These are phyloP conservation scores for Clonostachys byssicola DNA, from an alignment of 2,329 filamentous ascomycete genomes.

Conservation along the genomic window DNA sequence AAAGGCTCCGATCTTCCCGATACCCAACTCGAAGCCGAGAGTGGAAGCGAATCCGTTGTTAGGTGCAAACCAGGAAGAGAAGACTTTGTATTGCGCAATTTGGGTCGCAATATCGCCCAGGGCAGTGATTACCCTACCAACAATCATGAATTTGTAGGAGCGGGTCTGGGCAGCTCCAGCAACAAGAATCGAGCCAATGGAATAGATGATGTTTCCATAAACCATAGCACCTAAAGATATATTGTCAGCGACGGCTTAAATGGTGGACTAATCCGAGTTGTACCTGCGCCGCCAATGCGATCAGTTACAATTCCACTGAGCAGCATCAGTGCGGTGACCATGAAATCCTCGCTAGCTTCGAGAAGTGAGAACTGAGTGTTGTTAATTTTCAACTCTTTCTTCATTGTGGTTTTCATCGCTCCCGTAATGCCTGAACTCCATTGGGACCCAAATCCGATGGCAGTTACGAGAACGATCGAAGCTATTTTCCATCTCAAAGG, in stretches of 20 bases:
- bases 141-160: conserved; percentile 55
- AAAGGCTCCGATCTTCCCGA: conserved; percentile 55
- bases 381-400: conserved; percentile 52
- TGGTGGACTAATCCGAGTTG: too few species aligned
- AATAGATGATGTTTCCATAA: conserved; percentile 52
- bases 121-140: conserved; percentile 45
- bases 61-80: conserved; percentile 57
- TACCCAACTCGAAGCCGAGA: conserved; percentile 50
- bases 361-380: conserved; percentile 54
- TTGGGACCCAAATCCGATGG: conserved; percentile 50
- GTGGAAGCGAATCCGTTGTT: conserved; percentile 56
- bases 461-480: conserved; percentile 39
- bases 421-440: conserved; percentile 53
- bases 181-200: conserved; percentile 50
- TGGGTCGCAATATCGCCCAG: conserved; percentile 58
- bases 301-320: conserved; percentile 49
- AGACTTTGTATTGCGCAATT: conserved; percentile 57
- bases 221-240: conserved; percentile 33
- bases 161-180: conserved; percentile 48
- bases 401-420: conserved; percentile 54
- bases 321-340: conserved; percentile 49
- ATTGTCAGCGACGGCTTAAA: too few species aligned
- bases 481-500: conserved; percentile 13
- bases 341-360: conserved; percentile 55
- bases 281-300: conserved; percentile 46